A percentile compares a stretch with the other conserved stretches of the same genome.
Evolutionary conservation across 78 protist species (phyloP).

Genomic region (Polysphondylium violaceum): DNA sequence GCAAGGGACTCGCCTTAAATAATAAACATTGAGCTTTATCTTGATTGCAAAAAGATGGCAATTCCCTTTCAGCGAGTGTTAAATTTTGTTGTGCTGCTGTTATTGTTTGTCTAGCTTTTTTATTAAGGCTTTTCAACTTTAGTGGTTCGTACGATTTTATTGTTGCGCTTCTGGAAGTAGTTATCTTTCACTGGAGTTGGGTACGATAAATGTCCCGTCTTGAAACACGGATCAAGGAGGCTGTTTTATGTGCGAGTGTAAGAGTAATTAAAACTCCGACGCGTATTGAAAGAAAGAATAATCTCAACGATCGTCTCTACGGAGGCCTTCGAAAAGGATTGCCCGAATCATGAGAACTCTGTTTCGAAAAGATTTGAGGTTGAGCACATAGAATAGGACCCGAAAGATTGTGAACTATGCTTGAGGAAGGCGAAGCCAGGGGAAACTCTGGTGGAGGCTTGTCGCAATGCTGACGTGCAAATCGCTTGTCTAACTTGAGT

Average conservation of each 20-base stretch:
- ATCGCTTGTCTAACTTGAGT: constrained; percentile 94
- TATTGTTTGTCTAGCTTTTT: constrained; percentile 4
- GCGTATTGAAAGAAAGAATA: constrained; percentile 89
- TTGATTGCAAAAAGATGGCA: constrained; percentile 5
- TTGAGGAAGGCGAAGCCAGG: constrained; percentile 90
- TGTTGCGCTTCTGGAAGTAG: constrained; percentile 7
- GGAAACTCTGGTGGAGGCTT: constrained; percentile 94
- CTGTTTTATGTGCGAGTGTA: constrained; percentile 90
- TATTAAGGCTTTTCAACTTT: constrained; percentile 4
- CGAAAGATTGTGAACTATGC: constrained; percentile 95
- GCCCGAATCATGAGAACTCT: constrained; percentile 38
- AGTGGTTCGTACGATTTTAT: constrained; percentile 5
- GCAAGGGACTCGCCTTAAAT: constrained; percentile 7
- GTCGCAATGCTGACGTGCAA: constrained; percentile 96
- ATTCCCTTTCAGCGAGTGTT: constrained; percentile 7
- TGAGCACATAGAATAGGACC: constrained; percentile 90
- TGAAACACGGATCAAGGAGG: constrained; percentile 98
- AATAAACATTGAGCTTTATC: constrained; percentile 4
- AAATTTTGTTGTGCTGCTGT: constrained; percentile 5
- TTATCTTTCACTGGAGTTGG: constrained; percentile 6
- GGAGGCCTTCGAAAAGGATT: not conserved
- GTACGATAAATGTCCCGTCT: constrained; percentile 90
- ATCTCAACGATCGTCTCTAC: not conserved
- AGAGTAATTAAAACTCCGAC: constrained; percentile 59
- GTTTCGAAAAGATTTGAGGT: constrained; percentile 65